Evolutionary conservation across 345 rosid species (phyloP).

Genomic region (Ricinus communis): DNA sequence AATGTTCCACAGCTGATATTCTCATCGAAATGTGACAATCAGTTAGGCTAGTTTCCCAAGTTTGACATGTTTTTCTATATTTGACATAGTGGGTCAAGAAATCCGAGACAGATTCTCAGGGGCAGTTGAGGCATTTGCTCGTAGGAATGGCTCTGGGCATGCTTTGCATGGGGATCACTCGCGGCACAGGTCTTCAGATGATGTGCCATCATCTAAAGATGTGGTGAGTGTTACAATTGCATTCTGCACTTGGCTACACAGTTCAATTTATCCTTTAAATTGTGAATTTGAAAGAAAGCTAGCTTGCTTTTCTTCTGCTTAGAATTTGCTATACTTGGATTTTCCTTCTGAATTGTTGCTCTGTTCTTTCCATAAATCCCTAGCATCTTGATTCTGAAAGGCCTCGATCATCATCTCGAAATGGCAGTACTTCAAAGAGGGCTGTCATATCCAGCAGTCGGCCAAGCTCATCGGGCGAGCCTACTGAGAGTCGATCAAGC

Average conservation of each 20-base stretch:
- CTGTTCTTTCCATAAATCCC: neutral
- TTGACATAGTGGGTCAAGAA: conserved; percentile 51
- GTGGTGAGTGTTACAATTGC: conserved; percentile 38
- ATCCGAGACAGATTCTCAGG: conserved; percentile 62
- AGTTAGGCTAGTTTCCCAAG: neutral
- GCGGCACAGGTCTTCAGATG: conserved; percentile 56
- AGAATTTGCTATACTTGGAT: neutral
- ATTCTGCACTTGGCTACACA: neutral
- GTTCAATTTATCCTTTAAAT: conserved; percentile 2
- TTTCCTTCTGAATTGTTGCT: neutral
- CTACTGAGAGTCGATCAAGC: conserved; percentile 60
- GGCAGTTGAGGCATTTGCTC: conserved; percentile 69
- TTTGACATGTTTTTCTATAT: conserved; percentile 12
- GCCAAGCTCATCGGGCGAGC: conserved; percentile 77
- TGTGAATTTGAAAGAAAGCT: neutral
- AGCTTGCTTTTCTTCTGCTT: neutral
- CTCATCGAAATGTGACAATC: neutral
- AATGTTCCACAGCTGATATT: neutral
- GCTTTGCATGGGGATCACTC: conserved; percentile 47
- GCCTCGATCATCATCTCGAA: conserved; percentile 56
- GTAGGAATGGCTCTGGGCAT: conserved; percentile 48
- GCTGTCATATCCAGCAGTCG: conserved; percentile 56
- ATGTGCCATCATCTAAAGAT: conserved; percentile 51
- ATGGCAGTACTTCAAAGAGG: conserved; percentile 70
- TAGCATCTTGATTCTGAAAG: conserved; percentile 60